These are phyloP conservation scores for Piloderma croceum DNA, from an alignment of 768 basidiomycete species.

Conservation along the genomic window DNA sequence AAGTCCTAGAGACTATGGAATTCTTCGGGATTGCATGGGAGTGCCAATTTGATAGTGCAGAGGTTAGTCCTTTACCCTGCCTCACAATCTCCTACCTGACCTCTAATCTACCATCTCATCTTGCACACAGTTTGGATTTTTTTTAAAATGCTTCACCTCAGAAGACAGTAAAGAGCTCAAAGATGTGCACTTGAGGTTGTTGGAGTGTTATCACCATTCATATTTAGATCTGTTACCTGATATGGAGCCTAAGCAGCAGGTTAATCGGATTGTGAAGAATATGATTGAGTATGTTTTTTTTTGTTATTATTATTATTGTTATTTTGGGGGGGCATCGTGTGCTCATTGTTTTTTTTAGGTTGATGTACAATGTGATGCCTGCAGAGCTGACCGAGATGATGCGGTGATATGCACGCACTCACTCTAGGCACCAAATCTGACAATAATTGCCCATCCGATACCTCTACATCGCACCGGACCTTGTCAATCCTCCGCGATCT, in stretches of 20 bases:
- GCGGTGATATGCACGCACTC: too few relatives aligned
- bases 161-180: constrained; percentile 76
- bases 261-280: constrained; percentile 91
- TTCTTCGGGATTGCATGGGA: constrained; percentile 82
- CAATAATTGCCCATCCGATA: too few relatives aligned
- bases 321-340: too few relatives aligned
- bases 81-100: background rate
- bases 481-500: too few relatives aligned
- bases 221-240: constrained; percentile 84
- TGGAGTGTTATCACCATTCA: constrained; percentile 82
- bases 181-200: constrained; percentile 77
- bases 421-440: too few relatives aligned
- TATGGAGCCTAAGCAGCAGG: constrained; percentile 75
- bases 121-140: constrained; percentile 98
- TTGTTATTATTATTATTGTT: background rate
- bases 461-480: too few relatives aligned
- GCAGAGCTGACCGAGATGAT: constrained; percentile 97
- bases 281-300: constrained; percentile 76
- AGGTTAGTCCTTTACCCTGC: constrained; percentile 40
- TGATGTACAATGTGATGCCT: constrained; percentile 86
- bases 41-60: constrained; percentile 74
- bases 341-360: constrained; percentile 38
- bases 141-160: constrained; percentile 53
- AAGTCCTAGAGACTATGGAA: constrained; percentile 80
- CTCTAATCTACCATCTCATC: constrained; percentile 96